Conservation (phyloP, 208 protist species). For the Wallacemonas rigidus region DNA sequence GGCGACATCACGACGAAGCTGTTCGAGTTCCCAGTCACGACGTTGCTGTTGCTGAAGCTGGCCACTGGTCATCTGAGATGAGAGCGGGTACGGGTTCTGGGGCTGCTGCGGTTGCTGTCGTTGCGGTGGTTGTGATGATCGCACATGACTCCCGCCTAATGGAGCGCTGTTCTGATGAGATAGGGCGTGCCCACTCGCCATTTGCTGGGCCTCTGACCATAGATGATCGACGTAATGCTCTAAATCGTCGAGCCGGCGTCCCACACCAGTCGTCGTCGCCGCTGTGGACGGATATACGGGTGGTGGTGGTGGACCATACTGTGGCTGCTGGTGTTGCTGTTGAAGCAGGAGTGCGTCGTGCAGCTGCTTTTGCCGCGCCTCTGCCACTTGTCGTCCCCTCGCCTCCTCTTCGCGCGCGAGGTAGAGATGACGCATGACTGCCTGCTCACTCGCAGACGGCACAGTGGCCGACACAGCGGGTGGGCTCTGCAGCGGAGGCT, state of each 20-base stretch:
- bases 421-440: constrained; percentile 19
- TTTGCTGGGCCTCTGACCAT: constrained; percentile 32
- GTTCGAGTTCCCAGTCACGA: constrained; percentile 22
- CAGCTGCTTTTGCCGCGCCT: constrained; percentile 4
- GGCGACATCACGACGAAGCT: constrained; percentile 53
- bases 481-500: background rate
- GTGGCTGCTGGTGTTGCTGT: constrained; percentile 8
- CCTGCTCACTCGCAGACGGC: constrained; percentile 11
- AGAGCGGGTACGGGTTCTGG: background rate
- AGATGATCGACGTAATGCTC: constrained; percentile 36
- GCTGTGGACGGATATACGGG: background rate
- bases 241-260: constrained; percentile 23
- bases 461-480: no score
- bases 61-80: background rate
- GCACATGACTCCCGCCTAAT: no score
- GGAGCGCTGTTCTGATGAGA: no score
- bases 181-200: constrained; percentile 1
- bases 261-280: constrained; percentile 1
- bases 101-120: no score
- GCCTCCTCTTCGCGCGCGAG: constrained; percentile 18
- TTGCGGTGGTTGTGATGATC: no score
- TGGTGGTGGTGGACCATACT: no score
- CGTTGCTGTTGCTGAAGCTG: constrained; percentile 5
- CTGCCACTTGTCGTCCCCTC: background rate
- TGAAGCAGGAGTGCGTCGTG: constrained; percentile 8